phyloP scores from a whole-genome alignment of 306 rosid genomes.

The Alnus rubra region DNA sequence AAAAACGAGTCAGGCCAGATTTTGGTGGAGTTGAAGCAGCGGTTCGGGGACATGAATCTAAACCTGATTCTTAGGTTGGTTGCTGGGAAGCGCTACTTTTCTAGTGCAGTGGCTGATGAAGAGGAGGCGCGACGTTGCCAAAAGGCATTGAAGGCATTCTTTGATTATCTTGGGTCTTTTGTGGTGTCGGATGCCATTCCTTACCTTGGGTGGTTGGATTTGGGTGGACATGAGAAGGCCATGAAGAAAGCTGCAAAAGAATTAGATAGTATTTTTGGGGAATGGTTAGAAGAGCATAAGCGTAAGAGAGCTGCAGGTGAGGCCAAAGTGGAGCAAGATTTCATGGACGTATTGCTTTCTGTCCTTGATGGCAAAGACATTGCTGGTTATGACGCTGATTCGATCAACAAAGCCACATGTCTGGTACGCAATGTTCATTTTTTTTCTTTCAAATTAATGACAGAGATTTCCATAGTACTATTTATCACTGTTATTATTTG shows the following conservation, averaged over 20 bases:
- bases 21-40: conserved; percentile 39
- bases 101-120: background rate
- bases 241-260: conserved; percentile 37
- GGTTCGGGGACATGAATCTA: conserved; percentile 39
- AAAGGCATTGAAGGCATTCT: conserved; percentile 14
- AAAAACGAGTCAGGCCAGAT: background rate
- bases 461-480: too few species aligned
- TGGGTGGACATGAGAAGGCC: conserved; percentile 38
- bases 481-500: too few species aligned
- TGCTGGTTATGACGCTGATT: conserved; percentile 36
- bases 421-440: conserved; percentile 31
- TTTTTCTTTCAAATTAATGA: too few species aligned
- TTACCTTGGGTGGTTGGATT: conserved; percentile 40
- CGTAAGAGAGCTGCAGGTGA: background rate
- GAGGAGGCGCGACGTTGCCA: conserved; percentile 4
- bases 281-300: conserved; percentile 55
- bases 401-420: conserved; percentile 48
- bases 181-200: conserved; percentile 44
- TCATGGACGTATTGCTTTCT: conserved; percentile 40
- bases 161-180: conserved; percentile 17
- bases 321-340: conserved; percentile 24
- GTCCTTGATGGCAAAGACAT: conserved; percentile 1
- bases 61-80: conserved; percentile 39
- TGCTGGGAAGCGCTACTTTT: conserved; percentile 35
- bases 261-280: conserved; percentile 4